phyloP scores from a whole-genome alignment of 2,329 filamentous ascomycete genomes.

The Dothiorella sarmentorum region DNA sequence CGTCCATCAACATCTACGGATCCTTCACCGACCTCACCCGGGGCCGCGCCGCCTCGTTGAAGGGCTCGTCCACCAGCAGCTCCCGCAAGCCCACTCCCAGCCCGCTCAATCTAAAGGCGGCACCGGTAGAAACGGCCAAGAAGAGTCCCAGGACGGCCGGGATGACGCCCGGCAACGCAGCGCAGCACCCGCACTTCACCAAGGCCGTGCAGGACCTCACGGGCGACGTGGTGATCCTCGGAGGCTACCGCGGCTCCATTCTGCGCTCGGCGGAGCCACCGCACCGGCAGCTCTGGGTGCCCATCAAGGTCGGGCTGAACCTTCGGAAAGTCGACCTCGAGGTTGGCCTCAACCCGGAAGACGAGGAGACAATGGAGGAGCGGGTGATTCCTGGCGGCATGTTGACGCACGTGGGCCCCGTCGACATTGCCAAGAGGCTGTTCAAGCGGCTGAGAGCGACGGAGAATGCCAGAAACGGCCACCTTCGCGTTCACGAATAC shows the following conservation, averaged over 20 bases:
- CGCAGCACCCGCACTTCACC: slow-evolving; percentile 50
- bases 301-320: slow-evolving; percentile 88
- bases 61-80: background rate
- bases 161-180: slow-evolving; percentile 26
- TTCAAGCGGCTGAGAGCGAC: slow-evolving; percentile 73
- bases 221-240: slow-evolving; percentile 83
- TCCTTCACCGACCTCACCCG: slow-evolving; percentile 16
- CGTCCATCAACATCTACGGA: slow-evolving; percentile 23
- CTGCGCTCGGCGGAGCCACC: slow-evolving; percentile 77
- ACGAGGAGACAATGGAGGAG: slow-evolving; percentile 79
- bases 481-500: slow-evolving; percentile 79
- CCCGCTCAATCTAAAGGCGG: slow-evolving; percentile 2
- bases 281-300: slow-evolving; percentile 88
- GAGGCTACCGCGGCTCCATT: slow-evolving; percentile 88
- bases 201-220: slow-evolving; percentile 65
- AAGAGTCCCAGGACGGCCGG: slow-evolving; percentile 17
- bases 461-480: slow-evolving; percentile 68
- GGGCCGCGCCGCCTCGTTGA: background rate
- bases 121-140: background rate
- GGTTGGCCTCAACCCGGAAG: slow-evolving; percentile 74
- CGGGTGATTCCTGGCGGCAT: slow-evolving; percentile 83
- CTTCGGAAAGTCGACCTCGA: slow-evolving; percentile 88
- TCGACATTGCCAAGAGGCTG: slow-evolving; percentile 81
- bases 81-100: slow-evolving; percentile 10
- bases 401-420: slow-evolving; percentile 85